These are phyloP conservation scores for Podospora comata DNA, from an alignment of 495 filamentous ascomycete genomes.

Conservation along the genomic window DNA sequence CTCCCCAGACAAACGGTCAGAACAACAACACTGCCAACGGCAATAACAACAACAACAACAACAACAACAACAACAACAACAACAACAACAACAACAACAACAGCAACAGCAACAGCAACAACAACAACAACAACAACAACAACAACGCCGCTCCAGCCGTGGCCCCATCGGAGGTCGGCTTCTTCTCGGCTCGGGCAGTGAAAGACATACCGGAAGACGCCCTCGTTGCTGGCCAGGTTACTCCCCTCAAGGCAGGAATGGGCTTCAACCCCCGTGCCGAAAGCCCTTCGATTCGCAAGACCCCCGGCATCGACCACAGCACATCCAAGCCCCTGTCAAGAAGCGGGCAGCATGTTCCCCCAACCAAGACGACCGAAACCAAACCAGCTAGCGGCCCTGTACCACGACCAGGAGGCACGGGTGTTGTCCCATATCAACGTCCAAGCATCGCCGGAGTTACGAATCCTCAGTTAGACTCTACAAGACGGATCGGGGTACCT, in stretches of 20 bases:
- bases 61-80: not conserved
- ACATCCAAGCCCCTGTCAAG: constrained; percentile 63
- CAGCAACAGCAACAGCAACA: too few species aligned
- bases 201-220: constrained; percentile 37
- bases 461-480: constrained; percentile 66
- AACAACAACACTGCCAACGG: constrained; percentile 27
- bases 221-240: constrained; percentile 38
- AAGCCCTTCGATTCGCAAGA: constrained; percentile 84
- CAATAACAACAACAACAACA: constrained; percentile 10
- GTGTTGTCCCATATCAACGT: not conserved
- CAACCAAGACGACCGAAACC: constrained; percentile 22
- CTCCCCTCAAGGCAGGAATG: constrained; percentile 42
- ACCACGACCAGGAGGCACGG: not conserved
- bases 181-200: constrained; percentile 75
- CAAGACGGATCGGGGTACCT: constrained; percentile 73
- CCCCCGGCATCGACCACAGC: constrained; percentile 80
- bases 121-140: constrained; percentile 10
- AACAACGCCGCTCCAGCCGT: constrained; percentile 13
- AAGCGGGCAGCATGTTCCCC: constrained; percentile 41
- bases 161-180: constrained; percentile 36
- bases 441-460: constrained; percentile 49
- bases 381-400: not conserved
- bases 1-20: constrained; percentile 30
- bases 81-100: constrained; percentile 7
- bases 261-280: constrained; percentile 80